These are phyloP conservation scores for Lolium rigidum DNA, from an alignment of 176 grass and related monocot species.

Conservation along the genomic window DNA sequence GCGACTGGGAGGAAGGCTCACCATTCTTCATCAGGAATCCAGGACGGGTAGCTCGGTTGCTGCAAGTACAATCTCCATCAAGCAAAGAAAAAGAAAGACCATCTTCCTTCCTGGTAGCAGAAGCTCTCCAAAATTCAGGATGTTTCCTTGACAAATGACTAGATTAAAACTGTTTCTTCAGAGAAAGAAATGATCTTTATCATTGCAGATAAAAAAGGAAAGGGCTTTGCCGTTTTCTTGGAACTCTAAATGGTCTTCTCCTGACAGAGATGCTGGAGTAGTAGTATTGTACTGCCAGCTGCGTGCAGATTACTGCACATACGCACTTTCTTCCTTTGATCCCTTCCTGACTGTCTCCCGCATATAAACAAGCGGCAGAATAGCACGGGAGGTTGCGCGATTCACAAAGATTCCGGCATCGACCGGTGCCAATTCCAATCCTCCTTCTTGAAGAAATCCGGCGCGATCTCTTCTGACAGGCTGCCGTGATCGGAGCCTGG, in stretches of 20 bases:
- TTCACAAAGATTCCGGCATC: conserved; percentile 1
- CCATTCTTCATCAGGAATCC: conserved; percentile 15
- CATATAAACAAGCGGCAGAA: background rate
- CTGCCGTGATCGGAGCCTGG: background rate
- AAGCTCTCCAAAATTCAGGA: background rate
- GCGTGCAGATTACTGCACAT: background rate
- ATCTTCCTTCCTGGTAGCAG: background rate
- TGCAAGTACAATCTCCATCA: background rate
- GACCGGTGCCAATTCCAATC: background rate
- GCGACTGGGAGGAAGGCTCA: background rate
- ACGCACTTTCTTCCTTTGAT: background rate
- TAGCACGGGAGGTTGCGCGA: background rate
- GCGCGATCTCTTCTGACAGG: background rate
- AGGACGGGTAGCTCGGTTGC: background rate
- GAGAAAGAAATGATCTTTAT: background rate
- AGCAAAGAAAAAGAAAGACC: background rate
- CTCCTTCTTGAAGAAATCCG: background rate
- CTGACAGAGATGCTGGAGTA: background rate
- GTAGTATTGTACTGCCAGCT: background rate
- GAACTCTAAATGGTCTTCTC: background rate
- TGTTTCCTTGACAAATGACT: background rate
- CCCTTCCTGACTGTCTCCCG: background rate
- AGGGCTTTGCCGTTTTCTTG: background rate
- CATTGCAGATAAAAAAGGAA: background rate
- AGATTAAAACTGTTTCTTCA: background rate